These are phyloP conservation scores for Echria macrotheca DNA, from an alignment of 495 filamentous ascomycete species.

Conservation along the genomic window DNA sequence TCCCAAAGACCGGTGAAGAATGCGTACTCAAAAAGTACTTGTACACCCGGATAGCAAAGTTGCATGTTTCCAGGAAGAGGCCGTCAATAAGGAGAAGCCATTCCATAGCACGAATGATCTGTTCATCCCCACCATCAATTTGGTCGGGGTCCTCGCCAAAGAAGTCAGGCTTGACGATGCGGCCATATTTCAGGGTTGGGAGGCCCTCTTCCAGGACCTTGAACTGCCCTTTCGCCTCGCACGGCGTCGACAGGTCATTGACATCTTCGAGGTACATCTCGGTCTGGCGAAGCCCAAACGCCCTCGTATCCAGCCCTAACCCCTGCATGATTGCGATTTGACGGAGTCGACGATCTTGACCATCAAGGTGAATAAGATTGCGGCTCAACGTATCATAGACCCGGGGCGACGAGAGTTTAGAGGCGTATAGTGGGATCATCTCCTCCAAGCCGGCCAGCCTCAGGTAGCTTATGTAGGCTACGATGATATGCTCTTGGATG, in stretches of 20 bases:
- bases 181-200: conserved; percentile 41
- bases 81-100: conserved; percentile 75
- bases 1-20: conserved; percentile 7
- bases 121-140: conserved; percentile 52
- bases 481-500: conserved; percentile 59
- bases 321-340: conserved; percentile 60
- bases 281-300: conserved; percentile 51
- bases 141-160: conserved; percentile 56
- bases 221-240: conserved; percentile 38
- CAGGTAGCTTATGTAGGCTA: conserved; percentile 76
- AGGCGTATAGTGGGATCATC: conserved; percentile 80
- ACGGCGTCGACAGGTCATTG: conserved; percentile 15
- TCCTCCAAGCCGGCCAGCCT: conserved; percentile 62
- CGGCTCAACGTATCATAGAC: conserved; percentile 48
- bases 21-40: conserved; percentile 66
- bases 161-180: conserved; percentile 54
- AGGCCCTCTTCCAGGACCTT: conserved; percentile 44
- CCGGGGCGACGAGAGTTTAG: conserved; percentile 54
- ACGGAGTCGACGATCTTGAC: conserved; percentile 40
- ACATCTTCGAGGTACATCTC: conserved; percentile 47
- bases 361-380: conserved; percentile 50
- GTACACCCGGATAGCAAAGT: conserved; percentile 61
- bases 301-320: conserved; percentile 42
- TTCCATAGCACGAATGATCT: conserved; percentile 72
- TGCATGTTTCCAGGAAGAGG: conserved; percentile 66